Evolutionary conservation across 768 basidiomycete genomes (phyloP), one percentile per base, ranked within the genome.

Genomic region (Panus rudis): DNA sequence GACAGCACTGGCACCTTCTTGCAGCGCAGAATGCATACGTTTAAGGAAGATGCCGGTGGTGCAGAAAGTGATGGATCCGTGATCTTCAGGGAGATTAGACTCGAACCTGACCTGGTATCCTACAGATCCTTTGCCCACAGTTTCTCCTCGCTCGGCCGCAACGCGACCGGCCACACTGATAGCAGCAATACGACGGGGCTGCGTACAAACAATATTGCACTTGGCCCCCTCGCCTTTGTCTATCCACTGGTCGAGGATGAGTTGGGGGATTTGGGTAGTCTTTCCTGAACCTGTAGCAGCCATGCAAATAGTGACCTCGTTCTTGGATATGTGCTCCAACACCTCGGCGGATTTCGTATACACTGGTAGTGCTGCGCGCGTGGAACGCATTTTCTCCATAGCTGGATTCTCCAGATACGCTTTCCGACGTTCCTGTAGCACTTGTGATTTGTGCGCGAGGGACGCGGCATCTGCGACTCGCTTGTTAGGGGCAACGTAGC

Each of bases 81-180:
- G 73, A 12, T 76, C 73, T 51, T 85, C 73, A 11, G 93, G 92
- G 1, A 75, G 65, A 53, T 81, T 87, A 37, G 78, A 66, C 50
- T 96, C 92, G 58, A 96, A 94, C 17, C 93, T 81, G 34, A 96
- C 91, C 55, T 90, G 88, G 59, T 94, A 96, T 3, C 93, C 93
- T 32, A 97, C 75, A 7, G 81, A 76, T 5, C 68, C 42, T 20
- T 63, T 61, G 8, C 93, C 93, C 4, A 84, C 47, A 0, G 51
- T 40, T 58, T 92, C 81, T 3, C 83, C 87, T 42, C 93, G 72
- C 63, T 98, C 93, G 52, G 81, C 86, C 12, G 93, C 81, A 3
- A 96, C 87, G 41, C 92, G 90, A 52, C 89, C 75, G 0, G 93
- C 92, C 23, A 96, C 88, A 52, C 84, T 88, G 57, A 93, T 84